Base-by-base conservation (phyloP, 768 basidiomycete genomes). In the Suillus tomentosus region DNA sequence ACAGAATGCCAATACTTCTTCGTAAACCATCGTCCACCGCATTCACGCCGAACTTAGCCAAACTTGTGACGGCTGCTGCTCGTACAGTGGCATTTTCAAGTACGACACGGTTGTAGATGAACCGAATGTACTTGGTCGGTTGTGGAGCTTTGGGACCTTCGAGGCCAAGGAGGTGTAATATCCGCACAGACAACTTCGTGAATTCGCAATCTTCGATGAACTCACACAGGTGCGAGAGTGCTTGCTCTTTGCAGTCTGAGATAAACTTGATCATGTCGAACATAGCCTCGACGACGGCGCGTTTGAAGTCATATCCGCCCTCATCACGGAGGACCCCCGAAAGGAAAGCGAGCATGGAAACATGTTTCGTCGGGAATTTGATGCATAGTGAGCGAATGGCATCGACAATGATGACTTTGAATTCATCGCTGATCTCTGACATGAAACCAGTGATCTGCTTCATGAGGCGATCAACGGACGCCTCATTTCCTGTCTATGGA, bases 141-240 rank as follows among this genome's bases (percentile, higher is more conserved):
- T 97, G 92, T n/a, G 91, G 88, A 36, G 96, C 90, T 74, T 94
- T 93, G 39, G 97, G 96, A 11, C 96, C 97, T 78, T 99, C 97
- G 64, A 95, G 85, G 40, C 97, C 97, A 55, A 99, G 87, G 43
- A 99, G 80, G 73, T 99, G 93, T 31, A 99, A 84, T 70, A 99
- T 94, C 55, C 96, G 92, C 66, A 99, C 97, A 37, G 95, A 97
- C 58, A 99, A 87, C 78, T 99, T 99, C 39, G 96, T 98, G 74
- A 99, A 99, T 76, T 99, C 97, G 84, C 97, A 99, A 74, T 99
- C 97, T 78, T 99, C 97, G 74, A 99, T 99, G 75, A 99, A 99
- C 76, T 99, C 97, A 82, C 97, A 99, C 24, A 99, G 85, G 72
- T 99, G 95, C 22, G 96, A 96, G 53, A 99, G 85, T 1, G 97